Base-by-base conservation (phyloP, 805 yeast species). In the Yamadazyma laniorum region DNA sequence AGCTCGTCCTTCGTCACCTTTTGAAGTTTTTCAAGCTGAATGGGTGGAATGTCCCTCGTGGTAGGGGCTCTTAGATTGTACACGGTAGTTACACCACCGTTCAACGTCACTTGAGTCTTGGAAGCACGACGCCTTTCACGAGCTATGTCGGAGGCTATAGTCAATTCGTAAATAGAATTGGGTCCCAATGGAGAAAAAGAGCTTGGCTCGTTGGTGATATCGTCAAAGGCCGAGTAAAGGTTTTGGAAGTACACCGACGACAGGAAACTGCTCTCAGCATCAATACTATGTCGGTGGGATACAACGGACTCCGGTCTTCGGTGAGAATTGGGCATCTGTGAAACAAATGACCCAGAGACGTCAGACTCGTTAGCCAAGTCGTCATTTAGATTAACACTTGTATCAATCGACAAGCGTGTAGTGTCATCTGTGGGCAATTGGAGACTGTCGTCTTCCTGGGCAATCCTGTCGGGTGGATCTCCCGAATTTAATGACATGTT, bases 31-130 rank as follows among this genome's bases (percentile, higher is more conserved):
- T 51, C 42, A 27, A 91, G 65, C 33, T 74, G 79, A 8, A 88
- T 82, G 17, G 82, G 88, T 0, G 97, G 96, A 8, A 91, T 91
- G 52, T 93, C 98, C 34, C 74, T 72, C 1, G 75, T 67, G 0
- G 96, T 82, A 0, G 99, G 98, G 6, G 78, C 73, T 28, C 67
- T 66, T 18, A 83, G 54, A 47, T 72, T 73, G 22, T 52, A 46
- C 8, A 67, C 55, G 2, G 75, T 58, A 7, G 71, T 71, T 5
- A 65, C 56, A 0, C 78, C 70, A 5, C 72, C 73, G 48, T 67
- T 66, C 25, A 69, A 49, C 8, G 65, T 53, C 4, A 69, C 67
- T 39, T 63, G 53, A 18, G 53, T 42, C 42, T 59, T 58, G 29
- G 59, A 55, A 14, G 67, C 47, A 43, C 70, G 47, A 42, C 55